Conservation (phyloP, 768 basidiomycete species). For the Plicaturopsis crispa region DNA sequence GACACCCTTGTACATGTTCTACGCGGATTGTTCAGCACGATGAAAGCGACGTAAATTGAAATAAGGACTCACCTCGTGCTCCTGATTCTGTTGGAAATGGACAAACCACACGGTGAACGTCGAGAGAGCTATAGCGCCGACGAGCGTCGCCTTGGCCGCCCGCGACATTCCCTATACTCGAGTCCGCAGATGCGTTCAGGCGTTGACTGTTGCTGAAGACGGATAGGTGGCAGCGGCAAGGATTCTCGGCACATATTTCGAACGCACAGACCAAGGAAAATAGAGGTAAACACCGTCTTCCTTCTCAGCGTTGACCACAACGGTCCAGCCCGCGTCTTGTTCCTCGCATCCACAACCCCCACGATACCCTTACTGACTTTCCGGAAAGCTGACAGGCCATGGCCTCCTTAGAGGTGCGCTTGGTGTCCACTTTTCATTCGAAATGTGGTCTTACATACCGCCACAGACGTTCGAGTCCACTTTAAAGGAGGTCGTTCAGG, state of each 20-base stretch:
- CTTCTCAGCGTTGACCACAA: neutral
- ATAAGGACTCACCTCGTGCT: slow-evolving; percentile 59
- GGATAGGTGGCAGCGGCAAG: neutral
- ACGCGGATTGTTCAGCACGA: slow-evolving; percentile 6
- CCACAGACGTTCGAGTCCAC: slow-evolving; percentile 72
- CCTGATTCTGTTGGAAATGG: slow-evolving; percentile 77
- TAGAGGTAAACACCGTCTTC: neutral
- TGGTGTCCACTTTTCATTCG: neutral
- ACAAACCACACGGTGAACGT: slow-evolving; percentile 81
- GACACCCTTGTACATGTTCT: slow-evolving; percentile 93
- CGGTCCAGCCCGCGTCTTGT: neutral
- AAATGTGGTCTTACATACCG: slow-evolving; percentile 3
- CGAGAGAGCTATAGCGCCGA: slow-evolving; percentile 53
- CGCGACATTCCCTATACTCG: slow-evolving; percentile 40
- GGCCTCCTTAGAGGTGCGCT: slow-evolving; percentile 33
- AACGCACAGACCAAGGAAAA: too few relatives aligned
- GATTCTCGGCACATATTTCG: neutral
- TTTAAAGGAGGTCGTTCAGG: slow-evolving; percentile 74
- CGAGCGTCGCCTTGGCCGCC: slow-evolving; percentile 70
- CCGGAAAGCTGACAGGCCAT: slow-evolving; percentile 24
- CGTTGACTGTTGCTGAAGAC: neutral
- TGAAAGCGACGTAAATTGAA: neutral
- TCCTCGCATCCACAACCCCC: slow-evolving; percentile 4
- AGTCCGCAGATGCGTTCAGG: neutral
- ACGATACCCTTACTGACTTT: slow-evolving; percentile 7